These are phyloP conservation scores for Talaromyces marneffei DNA, from an alignment of 2,329 filamentous ascomycete species.

Conservation along the genomic window DNA sequence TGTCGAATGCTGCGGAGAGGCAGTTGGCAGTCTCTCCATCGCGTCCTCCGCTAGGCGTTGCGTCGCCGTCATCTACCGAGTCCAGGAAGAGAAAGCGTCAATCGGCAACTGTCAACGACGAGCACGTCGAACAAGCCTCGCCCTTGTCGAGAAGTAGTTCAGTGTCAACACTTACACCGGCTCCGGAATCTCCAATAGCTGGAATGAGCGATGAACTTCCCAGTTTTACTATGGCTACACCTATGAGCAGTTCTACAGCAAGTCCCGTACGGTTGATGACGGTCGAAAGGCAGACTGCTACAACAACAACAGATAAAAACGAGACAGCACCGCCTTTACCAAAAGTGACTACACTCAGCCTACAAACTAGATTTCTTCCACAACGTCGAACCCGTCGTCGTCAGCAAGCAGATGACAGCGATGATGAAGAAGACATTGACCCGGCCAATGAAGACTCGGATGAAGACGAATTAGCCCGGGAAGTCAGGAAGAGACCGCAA, in stretches of 20 bases:
- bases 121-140: constrained; percentile 12
- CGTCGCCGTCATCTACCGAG: constrained; percentile 22
- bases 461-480: constrained; percentile 32
- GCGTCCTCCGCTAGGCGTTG: constrained; percentile 11
- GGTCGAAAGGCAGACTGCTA: neutral
- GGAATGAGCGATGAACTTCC: neutral
- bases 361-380: constrained; percentile 34
- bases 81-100: constrained; percentile 36
- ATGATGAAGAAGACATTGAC: constrained; percentile 20
- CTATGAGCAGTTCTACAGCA: constrained; percentile 28
- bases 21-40: constrained; percentile 21
- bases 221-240: constrained; percentile 35
- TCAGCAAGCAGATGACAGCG: constrained; percentile 19
- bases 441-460: constrained; percentile 27
- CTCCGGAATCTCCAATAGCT: constrained; percentile 3
- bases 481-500: constrained; percentile 15
- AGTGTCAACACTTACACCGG: constrained; percentile 8
- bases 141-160: constrained; percentile 20
- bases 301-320: neutral
- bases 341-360: constrained; percentile 29
- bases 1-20: constrained; percentile 3
- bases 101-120: constrained; percentile 16
- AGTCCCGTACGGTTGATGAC: neutral
- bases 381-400: constrained; percentile 26
- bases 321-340: constrained; percentile 10